Evolutionary conservation across 257 asterid species (phyloP), one percentile per base, ranked within the genome.

Genomic region (Solanum appendiculatum): DNA sequence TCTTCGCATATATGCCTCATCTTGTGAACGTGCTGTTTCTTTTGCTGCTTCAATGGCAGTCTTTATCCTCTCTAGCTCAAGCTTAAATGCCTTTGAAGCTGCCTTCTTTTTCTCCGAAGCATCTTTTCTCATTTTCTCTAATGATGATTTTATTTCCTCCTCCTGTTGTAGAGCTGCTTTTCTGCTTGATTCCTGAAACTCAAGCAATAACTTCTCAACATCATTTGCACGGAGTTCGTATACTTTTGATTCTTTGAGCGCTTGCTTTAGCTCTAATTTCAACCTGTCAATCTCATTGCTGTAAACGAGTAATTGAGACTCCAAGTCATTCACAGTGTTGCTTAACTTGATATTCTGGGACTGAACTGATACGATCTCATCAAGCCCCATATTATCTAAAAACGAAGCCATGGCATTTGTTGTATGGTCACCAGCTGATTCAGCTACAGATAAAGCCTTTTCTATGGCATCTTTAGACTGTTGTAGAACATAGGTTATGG

Each of bases 381-480:
- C 91, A 29, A 88, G 64, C 27, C 37, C 89, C 73, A 90, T 25
- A 75, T 86, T 88, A 90, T 89, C 90, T 5, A 87, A 83, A 86
- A 89, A 86, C 37, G 77, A 86, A 40, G 87, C 77, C 33, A 90
- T 74, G 27, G 88, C 91, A 87, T 89, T 89, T 40, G 85, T 74
- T 68, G 92, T 87, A 77, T 77, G 92, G 56, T 90, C 89, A 11
- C 91, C 88, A 18, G 88, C 91, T 51, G 91, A 56, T 89, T 90
- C 89, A 81, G 92, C 91, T 66, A 88, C 90, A 85, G 91, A 90
- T 51, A 90, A 89, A 40, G 91, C 92, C 87, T 90, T 90, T n/a
- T 86, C 92, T 82, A 90, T 89, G 42, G 90, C 92, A 86, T 89
- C 90, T 89, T 87, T 90, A 83, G 92, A 86, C 66, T 87, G 90